Conservation (phyloP, 2,329 filamentous ascomycete species). For the Ramularia endophylla region DNA sequence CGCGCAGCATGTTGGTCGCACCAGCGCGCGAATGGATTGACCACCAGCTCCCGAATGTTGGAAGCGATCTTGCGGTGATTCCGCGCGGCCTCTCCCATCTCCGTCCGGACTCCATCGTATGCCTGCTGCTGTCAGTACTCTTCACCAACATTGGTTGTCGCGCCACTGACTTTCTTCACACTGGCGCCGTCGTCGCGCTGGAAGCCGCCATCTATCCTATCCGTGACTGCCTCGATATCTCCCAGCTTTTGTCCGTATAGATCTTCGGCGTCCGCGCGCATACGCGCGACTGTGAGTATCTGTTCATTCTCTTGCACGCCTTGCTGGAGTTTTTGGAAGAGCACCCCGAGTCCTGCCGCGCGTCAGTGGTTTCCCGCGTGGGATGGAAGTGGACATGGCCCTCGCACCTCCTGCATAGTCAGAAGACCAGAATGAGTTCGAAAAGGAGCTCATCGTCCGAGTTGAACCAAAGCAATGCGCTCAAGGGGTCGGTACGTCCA, state of each 20-base stretch:
- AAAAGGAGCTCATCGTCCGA: conserved; percentile 70
- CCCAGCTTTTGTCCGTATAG: conserved; percentile 72
- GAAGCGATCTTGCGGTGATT: conserved; percentile 94
- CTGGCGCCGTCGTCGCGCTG: conserved; percentile 89
- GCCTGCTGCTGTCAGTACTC: conserved; percentile 51
- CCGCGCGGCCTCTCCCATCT: conserved; percentile 85
- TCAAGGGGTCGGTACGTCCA: conserved; percentile 1
- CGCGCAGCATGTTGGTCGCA: conserved; percentile 90
- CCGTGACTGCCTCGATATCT: conserved; percentile 75
- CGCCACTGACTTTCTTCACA: conserved; percentile 68
- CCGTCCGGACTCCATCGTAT: conserved; percentile 84
- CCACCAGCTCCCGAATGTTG: conserved; percentile 92
- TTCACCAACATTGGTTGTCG: not conserved
- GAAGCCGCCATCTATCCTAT: conserved; percentile 80
- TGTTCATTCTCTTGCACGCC: conserved; percentile 94
- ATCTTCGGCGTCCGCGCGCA: conserved; percentile 96
- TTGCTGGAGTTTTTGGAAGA: conserved; percentile 96
- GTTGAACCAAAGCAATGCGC: no score
- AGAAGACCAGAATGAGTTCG: conserved; percentile 94
- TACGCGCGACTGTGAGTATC: conserved; percentile 79
- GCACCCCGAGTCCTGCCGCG: conserved; percentile 66
- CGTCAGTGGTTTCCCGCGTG: conserved; percentile 7
- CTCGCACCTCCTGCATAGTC: conserved; percentile 87
- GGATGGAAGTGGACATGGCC: conserved; percentile 5
- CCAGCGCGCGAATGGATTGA: conserved; percentile 92